Base-by-base conservation (phyloP, 768 basidiomycete genomes). In the Tylopilus rubrobrunneus region DNA sequence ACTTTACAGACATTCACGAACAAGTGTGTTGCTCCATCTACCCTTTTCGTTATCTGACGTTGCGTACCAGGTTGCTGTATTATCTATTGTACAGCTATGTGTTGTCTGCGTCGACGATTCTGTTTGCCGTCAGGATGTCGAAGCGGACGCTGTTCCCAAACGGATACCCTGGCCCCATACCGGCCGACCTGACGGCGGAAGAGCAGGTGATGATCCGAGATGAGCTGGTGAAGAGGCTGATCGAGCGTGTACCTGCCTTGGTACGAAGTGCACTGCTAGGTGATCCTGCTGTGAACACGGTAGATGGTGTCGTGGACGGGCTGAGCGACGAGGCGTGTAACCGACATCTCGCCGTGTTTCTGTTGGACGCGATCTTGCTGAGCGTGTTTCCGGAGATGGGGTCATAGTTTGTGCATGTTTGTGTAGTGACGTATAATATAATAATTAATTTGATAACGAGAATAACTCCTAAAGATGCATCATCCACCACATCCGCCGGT, bases 61-160 rank as follows among this genome's bases (percentile, higher is more conserved):
- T 10, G 14, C 10, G 11, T n/a, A 12, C 49, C 56, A 88, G 89
- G 48, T 76, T 93, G 56, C 73, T 95, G 27, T 85, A 85, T 0
- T 80, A 88, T 63, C 62, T 90, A 46, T 71, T 97, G 45, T 76
- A 78, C 56, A 74, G 74, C 0, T 70, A 78, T 19, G 71, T 87
- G 51, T 74, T 82, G 25, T 78, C 82, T 1, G 73, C 81, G 6
- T 56, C 73, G 6, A 78, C 80, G 47, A 67, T 90, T 25, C 75
- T 86, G 19, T 74, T 73, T 31, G 67, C 79, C 27, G 73, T 84
- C 36, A 78, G 81, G 36, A 64, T 77, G 5, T 71, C 83, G 14
- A 91, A 89, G 61, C 78, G 78, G 9, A 79, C 86, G 8, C 76
- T 98, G 27, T 98, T 96, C 66, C 95, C 96, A 4, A 84, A 85